phyloP scores from a whole-genome alignment of 768 basidiomycete species.

The Russula sp. region DNA sequence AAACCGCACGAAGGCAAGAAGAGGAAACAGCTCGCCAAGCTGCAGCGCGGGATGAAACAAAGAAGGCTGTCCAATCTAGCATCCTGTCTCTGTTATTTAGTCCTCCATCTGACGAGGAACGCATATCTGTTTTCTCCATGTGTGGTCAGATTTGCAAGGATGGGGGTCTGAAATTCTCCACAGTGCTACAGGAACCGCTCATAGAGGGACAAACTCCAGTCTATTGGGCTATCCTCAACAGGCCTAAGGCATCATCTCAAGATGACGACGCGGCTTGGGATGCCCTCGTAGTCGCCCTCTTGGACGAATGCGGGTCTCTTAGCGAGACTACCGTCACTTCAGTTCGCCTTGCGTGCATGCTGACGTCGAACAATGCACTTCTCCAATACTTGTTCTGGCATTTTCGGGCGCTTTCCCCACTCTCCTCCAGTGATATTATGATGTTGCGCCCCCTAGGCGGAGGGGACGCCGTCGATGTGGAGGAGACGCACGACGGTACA shows the following conservation, averaged over 20 bases:
- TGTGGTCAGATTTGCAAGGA: constrained; percentile 54
- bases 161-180: constrained; percentile 44
- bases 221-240: constrained; percentile 68
- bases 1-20: not conserved
- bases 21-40: not conserved
- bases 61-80: not conserved
- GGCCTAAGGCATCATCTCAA: constrained; percentile 27
- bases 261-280: constrained; percentile 17
- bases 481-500: constrained; percentile 33
- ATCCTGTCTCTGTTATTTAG: constrained; percentile 33
- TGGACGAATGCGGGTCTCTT: constrained; percentile 38
- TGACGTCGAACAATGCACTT: constrained; percentile 52
- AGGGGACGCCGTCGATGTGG: constrained; percentile 46
- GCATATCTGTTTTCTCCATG: constrained; percentile 45
- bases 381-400: constrained; percentile 50
- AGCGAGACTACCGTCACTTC: constrained; percentile 34
- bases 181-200: constrained; percentile 52
- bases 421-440: constrained; percentile 47
- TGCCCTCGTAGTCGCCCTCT: constrained; percentile 44
- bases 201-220: constrained; percentile 61
- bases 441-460: constrained; percentile 37
- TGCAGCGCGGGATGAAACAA: not conserved
- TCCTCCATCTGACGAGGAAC: constrained; percentile 29
- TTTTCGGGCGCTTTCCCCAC: constrained; percentile 45
- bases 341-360: constrained; percentile 58